Base-by-base conservation (phyloP, 2,329 filamentous ascomycete genomes). In the Ceratocystis alfenasii region DNA sequence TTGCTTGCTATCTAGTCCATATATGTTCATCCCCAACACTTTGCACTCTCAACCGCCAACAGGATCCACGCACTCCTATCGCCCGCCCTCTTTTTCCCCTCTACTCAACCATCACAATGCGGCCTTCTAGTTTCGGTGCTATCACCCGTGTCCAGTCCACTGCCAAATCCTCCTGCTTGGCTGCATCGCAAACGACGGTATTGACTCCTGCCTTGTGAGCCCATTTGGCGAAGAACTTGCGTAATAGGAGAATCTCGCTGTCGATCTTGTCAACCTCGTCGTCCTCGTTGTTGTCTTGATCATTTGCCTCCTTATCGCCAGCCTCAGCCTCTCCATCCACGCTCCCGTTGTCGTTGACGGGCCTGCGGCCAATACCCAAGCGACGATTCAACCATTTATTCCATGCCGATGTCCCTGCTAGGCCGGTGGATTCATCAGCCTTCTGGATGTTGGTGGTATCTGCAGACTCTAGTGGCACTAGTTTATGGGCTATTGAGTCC, bases 71-170 rank as follows among this genome's bases (percentile, higher is more conserved):
- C 10, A 17, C 25, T 57, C 33, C 33, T 8, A 33, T 2, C 22
- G 2, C 33, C 36, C 36, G 10, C 10, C 36, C 7, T 33, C 30
- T 33, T 1, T 7, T 33, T 33, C 25, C n/a, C 44, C 6, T 41
- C 22, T 33, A 63, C 36, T 66, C 61, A 15, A 69, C 22, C 73
- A 80, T 81, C 41, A 73, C 74, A 53, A 95, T 95, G 61, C 90
- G 82, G 0, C 89, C 90, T 73, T 95, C 90, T 7, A 93, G 68
- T 66, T 82, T 81, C 0, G 91, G 91, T 65, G 87, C 84, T 73
- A 95, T 92, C 1, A 89, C 87, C 68, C 83, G 84, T 7, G 89
- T 93, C 90, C 90, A 95, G 69, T 87, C 81, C 41, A 87, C 84
- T 63, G 85, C 81, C 57, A 78, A 78, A 68, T 85, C 84, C 0